These are phyloP conservation scores for Piper betle DNA, from an alignment of 164 flowering plant genomes.

Conservation along the genomic window DNA sequence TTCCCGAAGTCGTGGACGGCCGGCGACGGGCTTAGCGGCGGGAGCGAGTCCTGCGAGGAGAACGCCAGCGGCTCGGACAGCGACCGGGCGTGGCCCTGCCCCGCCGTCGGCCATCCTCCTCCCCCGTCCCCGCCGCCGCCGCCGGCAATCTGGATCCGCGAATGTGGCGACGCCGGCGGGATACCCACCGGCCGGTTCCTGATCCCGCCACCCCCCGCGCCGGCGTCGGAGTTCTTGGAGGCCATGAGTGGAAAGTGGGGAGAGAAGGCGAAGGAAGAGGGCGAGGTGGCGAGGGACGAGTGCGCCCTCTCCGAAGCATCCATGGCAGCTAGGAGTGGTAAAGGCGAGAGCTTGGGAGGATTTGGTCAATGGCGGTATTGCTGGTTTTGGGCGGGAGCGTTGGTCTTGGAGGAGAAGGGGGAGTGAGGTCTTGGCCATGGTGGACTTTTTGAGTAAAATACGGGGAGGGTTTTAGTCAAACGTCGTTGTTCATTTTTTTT, in stretches of 20 bases:
- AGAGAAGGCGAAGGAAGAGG: slow-evolving; percentile 23
- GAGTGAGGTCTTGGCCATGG: too few species aligned
- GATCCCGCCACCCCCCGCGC: slow-evolving; percentile 32
- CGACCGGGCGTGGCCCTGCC: slow-evolving; percentile 72
- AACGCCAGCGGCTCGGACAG: slow-evolving; percentile 69
- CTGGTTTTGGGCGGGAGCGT: too few species aligned
- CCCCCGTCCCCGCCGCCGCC: neutral
- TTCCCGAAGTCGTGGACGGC: slow-evolving; percentile 17
- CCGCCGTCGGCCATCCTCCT: slow-evolving; percentile 22
- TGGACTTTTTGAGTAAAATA: too few species aligned
- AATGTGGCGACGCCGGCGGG: slow-evolving; percentile 61
- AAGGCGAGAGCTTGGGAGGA: too few species aligned
- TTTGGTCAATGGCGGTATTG: too few species aligned
- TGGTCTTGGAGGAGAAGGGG: too few species aligned
- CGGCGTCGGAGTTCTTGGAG: slow-evolving; percentile 33
- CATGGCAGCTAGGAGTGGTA: neutral
- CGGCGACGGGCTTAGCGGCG: slow-evolving; percentile 75
- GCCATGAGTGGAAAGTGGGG: slow-evolving; percentile 25
- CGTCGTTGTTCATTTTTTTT: too few species aligned
- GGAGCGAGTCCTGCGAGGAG: slow-evolving; percentile 66
- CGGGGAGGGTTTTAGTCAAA: too few species aligned
- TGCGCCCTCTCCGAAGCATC: slow-evolving; percentile 46
- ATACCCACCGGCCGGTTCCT: slow-evolving; percentile 37
- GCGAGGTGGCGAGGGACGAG: slow-evolving; percentile 49
- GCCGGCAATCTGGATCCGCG: slow-evolving; percentile 17